Base-by-base conservation (phyloP, 345 rosid genomes). In the Eucalyptus curtisii region DNA sequence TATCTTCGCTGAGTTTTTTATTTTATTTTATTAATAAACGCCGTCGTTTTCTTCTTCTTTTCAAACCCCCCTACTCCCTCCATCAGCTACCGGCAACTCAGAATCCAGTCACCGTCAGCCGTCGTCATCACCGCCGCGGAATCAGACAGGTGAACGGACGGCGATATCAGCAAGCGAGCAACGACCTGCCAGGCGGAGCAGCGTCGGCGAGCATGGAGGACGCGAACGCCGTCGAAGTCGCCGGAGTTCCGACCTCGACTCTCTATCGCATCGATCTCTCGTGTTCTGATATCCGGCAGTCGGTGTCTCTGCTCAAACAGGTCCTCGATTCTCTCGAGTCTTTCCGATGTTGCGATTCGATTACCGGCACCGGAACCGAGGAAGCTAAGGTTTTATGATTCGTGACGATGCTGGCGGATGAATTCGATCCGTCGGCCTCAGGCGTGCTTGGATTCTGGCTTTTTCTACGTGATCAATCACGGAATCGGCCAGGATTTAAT, bases 361-460 rank as follows among this genome's bases (percentile, higher is more conserved):
- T 3, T 13, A 0, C 14, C 15, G 25, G n/a, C 22, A 3, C 45
- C 17, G 13, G 8, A 30, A 27, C 71, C 9, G 33, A 61, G 71
- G n/a, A 30, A 30, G 2, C 6, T 50, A 37, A 27, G 89, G 22
- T 7, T 31, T 31, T 25, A 31, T n/a, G 6, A 8, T 15, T 4
- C 0, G 40, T 13, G 50, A 16, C 4, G 40, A 66, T 0, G 3
- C 11, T 66, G 40, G 5, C 79, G 22, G 6, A 15, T 31, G 40
- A 66, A 31, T 66, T 1, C 79, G 5, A 31, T 15, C 20, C 20
- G 5, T 31, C 19, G 30, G 40, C 47, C 71, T 33, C 66, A 95
- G 98, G 95, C 98, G 87, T 95, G 99, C 90, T 88, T 95, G 89
- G 98, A 97, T 90, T 76, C 92, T 89, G 96, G 97, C 71, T 95